Percentiles rank a stretch among this genome's conserved stretches.
Evolutionary conservation across 352 stramenopile genomes (phyloP).

Genomic region (Phytophthora cryptogea): DNA sequence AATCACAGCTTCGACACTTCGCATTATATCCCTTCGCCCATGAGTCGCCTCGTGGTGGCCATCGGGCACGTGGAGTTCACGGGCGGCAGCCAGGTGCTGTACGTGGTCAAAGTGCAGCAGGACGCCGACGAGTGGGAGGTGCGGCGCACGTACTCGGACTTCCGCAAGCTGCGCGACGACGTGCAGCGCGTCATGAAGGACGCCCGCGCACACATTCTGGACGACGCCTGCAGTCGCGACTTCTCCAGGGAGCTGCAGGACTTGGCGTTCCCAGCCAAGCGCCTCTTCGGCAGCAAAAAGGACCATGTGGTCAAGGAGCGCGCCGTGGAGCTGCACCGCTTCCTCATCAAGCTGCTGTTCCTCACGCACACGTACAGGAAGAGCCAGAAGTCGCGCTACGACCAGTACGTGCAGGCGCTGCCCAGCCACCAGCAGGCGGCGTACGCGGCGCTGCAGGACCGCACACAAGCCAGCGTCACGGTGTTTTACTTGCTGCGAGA

Average conservation of each 20-base stretch:
- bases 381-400: slow-evolving; percentile 65
- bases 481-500: slow-evolving; percentile 73
- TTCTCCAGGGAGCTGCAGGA: slow-evolving; percentile 44
- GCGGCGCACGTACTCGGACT: slow-evolving; percentile 71
- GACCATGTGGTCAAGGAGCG: slow-evolving; percentile 78
- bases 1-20: slow-evolving; percentile 18
- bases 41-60: slow-evolving; percentile 77
- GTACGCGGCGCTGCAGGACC: slow-evolving; percentile 40
- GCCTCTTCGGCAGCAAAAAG: slow-evolving; percentile 68
- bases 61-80: slow-evolving; percentile 85
- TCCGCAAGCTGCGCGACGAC: slow-evolving; percentile 72
- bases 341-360: slow-evolving; percentile 73
- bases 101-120: slow-evolving; percentile 79
- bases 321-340: slow-evolving; percentile 73
- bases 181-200: slow-evolving; percentile 68
- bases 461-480: slow-evolving; percentile 55
- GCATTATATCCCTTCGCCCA: slow-evolving; percentile 21
- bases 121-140: slow-evolving; percentile 77
- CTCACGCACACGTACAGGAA: slow-evolving; percentile 80
- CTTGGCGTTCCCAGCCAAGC: slow-evolving; percentile 62
- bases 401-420: slow-evolving; percentile 45
- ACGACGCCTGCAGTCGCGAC: slow-evolving; percentile 49
- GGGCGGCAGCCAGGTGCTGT: slow-evolving; percentile 64
- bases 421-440: slow-evolving; percentile 26
- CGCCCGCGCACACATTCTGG: slow-evolving; percentile 45